Percentiles rank a stretch among this genome's conserved stretches.
Evolutionary conservation across 768 basidiomycete genomes (phyloP).

Genomic region (Trametes sanguinea): DNA sequence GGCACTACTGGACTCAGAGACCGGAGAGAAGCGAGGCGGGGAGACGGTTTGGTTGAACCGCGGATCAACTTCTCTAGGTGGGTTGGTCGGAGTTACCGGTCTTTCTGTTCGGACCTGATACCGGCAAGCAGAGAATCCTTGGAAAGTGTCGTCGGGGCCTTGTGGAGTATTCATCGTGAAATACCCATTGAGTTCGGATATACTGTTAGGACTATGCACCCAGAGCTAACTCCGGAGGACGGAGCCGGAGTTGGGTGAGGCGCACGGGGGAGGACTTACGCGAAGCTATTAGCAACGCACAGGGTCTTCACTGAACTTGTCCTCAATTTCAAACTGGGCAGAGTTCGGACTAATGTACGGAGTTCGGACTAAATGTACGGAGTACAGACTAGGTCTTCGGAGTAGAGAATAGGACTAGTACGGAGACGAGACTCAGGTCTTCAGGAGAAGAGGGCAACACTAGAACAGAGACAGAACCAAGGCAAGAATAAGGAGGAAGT

Average conservation of each 20-base stretch:
- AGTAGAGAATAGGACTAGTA: no score
- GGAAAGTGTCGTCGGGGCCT: background rate
- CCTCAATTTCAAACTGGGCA: no score
- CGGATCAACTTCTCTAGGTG: background rate
- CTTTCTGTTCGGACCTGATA: background rate
- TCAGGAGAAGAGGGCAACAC: no score
- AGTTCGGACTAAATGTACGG: background rate
- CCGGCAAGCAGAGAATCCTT: background rate
- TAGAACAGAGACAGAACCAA: no score
- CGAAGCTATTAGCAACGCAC: background rate
- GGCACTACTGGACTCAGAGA: no score
- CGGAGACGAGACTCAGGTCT: no score
- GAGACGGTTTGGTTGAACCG: no score
- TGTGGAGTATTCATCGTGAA: background rate
- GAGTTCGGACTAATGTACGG: background rate
- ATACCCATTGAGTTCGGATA: background rate
- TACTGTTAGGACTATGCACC: background rate
- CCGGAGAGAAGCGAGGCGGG: no score
- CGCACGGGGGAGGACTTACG: background rate
- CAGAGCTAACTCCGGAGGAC: background rate
- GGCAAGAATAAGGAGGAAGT: no score
- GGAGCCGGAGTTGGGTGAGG: background rate
- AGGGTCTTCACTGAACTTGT: background rate
- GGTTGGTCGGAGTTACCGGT: background rate
- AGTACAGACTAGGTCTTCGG: background rate